Base-by-base conservation (phyloP, 2,329 filamentous ascomycete species). In the Orbilia brochopaga region DNA sequence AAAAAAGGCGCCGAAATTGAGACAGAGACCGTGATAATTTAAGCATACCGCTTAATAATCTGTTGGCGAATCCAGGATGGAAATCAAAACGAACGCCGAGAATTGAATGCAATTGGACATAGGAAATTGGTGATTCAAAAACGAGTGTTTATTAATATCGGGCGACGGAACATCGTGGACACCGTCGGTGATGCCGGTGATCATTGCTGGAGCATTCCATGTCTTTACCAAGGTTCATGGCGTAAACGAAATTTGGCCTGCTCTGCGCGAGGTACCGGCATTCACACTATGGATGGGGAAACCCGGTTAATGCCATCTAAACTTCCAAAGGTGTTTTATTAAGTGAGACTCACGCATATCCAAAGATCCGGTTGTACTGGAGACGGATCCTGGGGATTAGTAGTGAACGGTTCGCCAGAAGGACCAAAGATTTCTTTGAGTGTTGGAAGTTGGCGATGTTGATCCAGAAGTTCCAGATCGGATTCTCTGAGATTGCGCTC, bases 371-470 rank as follows among this genome's bases (percentile, higher is more conserved):
- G 60, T 1, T 46, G 58, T 7, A 61, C 55, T 4, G 67, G 55
- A 3, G 55, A 56, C 1, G 59, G 61, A 15, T 53, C 53, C 24
- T 58, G 46, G 15, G 58, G 48, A 44, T 58, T 21, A 10, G 65
- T 27, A n/a, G 21, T 23, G 37, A 70, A 70, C 2, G 52, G 58
- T 24, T 70, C 65, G n/a, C 37, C 53, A 40, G 59, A 55, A 23
- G 58, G 48, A 24, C 67, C 60, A 35, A 72, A 65, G 15, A 72
- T 72, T 27, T 65, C 67, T 44, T 65, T 65, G 32, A 72, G 60
- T 0, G 60, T 60, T 1, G 67, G 67, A 8, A 72, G 23, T 44
- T 72, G 55, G 13, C 60, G 42, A 46, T 65, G 60, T 13, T 55
- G 60, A 19, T 60, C 60, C 21, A 51, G 23, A 5, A 52, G 32